These are phyloP conservation scores for Rusavskia elegans DNA, from an alignment of 495 filamentous ascomycete species.

Conservation along the genomic window DNA sequence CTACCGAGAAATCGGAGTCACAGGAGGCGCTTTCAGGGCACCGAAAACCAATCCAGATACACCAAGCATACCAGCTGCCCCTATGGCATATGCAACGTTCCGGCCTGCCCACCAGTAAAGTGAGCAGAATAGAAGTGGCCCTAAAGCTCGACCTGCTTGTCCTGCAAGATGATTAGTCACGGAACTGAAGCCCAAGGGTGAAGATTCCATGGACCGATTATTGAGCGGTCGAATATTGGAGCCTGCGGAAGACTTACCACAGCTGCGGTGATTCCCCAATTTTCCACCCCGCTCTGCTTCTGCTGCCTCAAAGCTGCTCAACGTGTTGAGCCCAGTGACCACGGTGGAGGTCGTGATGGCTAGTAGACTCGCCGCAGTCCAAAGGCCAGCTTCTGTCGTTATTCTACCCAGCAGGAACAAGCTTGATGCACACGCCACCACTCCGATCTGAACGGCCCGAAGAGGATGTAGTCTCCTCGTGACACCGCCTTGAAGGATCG, in stretches of 20 bases:
- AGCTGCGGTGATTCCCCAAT: constrained; percentile 70
- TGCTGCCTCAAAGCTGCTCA: constrained; percentile 75
- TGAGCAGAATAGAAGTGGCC: constrained; percentile 82
- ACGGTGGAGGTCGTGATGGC: constrained; percentile 86
- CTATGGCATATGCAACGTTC: constrained; percentile 66
- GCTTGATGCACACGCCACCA: constrained; percentile 56
- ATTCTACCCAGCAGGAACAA: constrained; percentile 69
- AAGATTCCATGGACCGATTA: background rate
- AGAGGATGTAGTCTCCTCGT: constrained; percentile 70
- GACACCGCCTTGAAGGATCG: constrained; percentile 71
- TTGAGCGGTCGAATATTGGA: no score
- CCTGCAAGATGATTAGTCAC: constrained; percentile 25
- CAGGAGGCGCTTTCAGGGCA: constrained; percentile 34
- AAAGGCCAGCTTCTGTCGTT: constrained; percentile 47
- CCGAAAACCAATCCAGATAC: constrained; percentile 59
- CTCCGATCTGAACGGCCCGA: constrained; percentile 59
- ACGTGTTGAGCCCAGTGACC: constrained; percentile 80
- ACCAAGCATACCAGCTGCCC: constrained; percentile 59
- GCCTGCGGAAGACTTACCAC: constrained; percentile 27
- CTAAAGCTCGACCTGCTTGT: constrained; percentile 72
- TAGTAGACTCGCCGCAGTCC: constrained; percentile 63
- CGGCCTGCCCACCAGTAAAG: constrained; percentile 98
- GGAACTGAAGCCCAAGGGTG: no score
- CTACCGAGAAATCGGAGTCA: background rate
- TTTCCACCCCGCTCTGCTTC: constrained; percentile 72